Percentiles rank a stretch among this genome's conserved stretches.
These are phyloP conservation scores for Chrysanthemum makinoi DNA, from an alignment of 129 eudicot genomes.

Conservation along the genomic window DNA sequence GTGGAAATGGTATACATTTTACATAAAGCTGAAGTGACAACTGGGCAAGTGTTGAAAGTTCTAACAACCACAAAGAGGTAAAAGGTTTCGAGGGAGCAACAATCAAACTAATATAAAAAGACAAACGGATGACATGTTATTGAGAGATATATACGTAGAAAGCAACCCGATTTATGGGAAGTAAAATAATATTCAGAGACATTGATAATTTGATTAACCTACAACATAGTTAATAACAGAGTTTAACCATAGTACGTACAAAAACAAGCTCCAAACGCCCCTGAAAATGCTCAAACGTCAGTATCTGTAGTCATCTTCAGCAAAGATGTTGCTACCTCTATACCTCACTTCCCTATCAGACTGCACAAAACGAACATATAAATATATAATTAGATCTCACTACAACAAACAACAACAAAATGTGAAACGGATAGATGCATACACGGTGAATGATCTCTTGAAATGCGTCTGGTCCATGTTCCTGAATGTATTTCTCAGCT, in stretches of 20 bases:
- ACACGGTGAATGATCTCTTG: conserved; percentile 76
- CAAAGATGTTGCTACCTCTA: conserved; percentile 38
- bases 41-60: too few relatives aligned
- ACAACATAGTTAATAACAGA: conserved; percentile 22
- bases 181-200: conserved; percentile 9
- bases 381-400: neutral
- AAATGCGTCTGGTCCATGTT: conserved; percentile 83
- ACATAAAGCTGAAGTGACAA: too few relatives aligned
- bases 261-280: conserved; percentile 9
- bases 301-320: conserved; percentile 53
- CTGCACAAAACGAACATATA: conserved; percentile 35
- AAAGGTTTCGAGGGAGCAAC: neutral
- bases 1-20: too few relatives aligned
- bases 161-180: conserved; percentile 17
- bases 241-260: conserved; percentile 22
- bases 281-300: conserved; percentile 22
- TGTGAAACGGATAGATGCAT: conserved; percentile 3
- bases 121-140: conserved; percentile 14
- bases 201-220: neutral
- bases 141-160: conserved; percentile 18
- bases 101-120: neutral
- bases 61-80: too few relatives aligned
- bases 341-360: conserved; percentile 48
- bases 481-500: conserved; percentile 83
- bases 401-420: neutral